Base-by-base conservation (phyloP, 2,329 filamentous ascomycete genomes). In the Monosporascus sp. region DNA sequence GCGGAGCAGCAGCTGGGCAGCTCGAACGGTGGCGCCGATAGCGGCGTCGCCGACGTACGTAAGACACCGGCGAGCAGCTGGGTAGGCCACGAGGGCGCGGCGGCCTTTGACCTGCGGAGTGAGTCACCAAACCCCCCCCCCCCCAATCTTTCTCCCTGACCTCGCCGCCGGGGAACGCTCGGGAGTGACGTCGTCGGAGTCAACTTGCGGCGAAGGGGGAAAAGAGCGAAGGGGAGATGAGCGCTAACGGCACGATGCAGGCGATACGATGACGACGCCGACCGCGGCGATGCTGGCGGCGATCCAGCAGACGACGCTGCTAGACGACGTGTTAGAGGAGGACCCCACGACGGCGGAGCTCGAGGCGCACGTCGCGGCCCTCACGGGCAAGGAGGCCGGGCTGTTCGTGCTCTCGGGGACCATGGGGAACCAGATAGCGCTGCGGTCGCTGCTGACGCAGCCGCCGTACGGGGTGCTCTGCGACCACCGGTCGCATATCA, bases 361-460 rank as follows among this genome's bases (percentile, higher is more conserved):
- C 48, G 86, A 92, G 68, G 66, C 76, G 44, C 82, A 85, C 65
- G 75, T 91, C 44, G 85, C 87, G 18, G 67, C 77, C 7, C 76
- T 89, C 2, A 82, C 86, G 2, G 78, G 79, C 56, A 87, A 91
- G 62, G 81, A 87, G 62, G 80, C 80, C 38, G 85, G 78, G 0
- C 73, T 91, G 1, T 82, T 92, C 54, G 88, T 92, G 44, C 78
- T 90, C 59, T 88, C 85, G 0, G 89, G 89, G 5, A 92, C 88
- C 2, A 91, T 92, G 88, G 88, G 87, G 37, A 92, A 92, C 71
- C 88, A 92, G 65, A 76, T 93, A 41, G 82, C 86, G 1, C 76
- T 92, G 38, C 85, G 88, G 35, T 78, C 86, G 1, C 85, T 91
- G 60, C 78, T 92, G 7, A 75, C 74, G 1, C 83, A 85, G 48